A percentile compares a stretch with the other conserved stretches of the same genome.
Evolutionary conservation across 805 yeast species (phyloP).

Genomic region (Ogataea pini): DNA sequence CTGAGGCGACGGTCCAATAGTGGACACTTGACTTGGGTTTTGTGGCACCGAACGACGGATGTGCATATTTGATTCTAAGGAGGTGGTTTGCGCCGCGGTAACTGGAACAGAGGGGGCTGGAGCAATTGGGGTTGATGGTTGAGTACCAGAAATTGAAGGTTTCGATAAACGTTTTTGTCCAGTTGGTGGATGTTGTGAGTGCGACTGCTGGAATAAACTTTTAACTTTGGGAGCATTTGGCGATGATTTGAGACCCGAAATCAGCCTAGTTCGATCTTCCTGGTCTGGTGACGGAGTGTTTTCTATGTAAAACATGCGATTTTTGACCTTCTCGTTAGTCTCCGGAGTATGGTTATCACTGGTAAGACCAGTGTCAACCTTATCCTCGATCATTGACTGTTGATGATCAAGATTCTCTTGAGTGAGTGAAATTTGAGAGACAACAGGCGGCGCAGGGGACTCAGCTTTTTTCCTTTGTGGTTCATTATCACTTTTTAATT

Average conservation of each 20-base stretch:
- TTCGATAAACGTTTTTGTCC: neutral
- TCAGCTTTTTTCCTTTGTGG: neutral
- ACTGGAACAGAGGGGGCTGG: too few species aligned
- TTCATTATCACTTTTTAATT: neutral
- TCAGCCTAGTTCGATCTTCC: slow-evolving; percentile 6
- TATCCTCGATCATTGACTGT: slow-evolving; percentile 13
- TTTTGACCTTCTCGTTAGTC: slow-evolving; percentile 12
- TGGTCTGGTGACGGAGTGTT: slow-evolving; percentile 35
- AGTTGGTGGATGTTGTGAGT: neutral
- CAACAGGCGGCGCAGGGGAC: slow-evolving; percentile 12
- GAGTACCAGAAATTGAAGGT: too few species aligned
- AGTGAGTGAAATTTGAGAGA: slow-evolving; percentile 16
- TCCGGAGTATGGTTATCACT: slow-evolving; percentile 1
- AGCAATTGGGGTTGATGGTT: too few species aligned
- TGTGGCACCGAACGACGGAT: neutral
- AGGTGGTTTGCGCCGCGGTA: too few species aligned
- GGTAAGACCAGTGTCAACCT: neutral
- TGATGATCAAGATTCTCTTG: slow-evolving; percentile 20
- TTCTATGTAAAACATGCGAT: slow-evolving; percentile 34
- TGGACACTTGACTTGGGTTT: neutral
- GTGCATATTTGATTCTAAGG: neutral
- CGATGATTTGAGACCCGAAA: too few species aligned
- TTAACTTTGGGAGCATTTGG: slow-evolving; percentile 8
- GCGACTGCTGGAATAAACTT: slow-evolving; percentile 17
- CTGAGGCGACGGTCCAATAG: slow-evolving; percentile 18